Evolutionary conservation across 1,284 basidiomycete species (phyloP).

Genomic region (Rhizoctonia solani): DNA sequence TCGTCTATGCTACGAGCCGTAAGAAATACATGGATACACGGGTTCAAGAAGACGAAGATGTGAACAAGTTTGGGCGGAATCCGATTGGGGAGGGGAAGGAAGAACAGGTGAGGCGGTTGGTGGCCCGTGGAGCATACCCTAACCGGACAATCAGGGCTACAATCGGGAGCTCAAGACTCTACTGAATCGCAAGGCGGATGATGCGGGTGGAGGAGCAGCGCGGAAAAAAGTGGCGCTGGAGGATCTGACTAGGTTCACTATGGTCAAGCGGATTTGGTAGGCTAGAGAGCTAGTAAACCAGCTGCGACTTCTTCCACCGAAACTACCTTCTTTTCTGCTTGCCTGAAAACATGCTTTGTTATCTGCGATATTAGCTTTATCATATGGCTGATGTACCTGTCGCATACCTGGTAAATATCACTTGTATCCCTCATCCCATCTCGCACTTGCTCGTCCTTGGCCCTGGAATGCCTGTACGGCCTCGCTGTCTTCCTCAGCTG

Average conservation of each 20-base stretch:
- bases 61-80: slow-evolving; percentile 84
- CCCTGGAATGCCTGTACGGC: too few species aligned
- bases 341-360: too few species aligned
- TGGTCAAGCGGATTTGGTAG: slow-evolving; percentile 94
- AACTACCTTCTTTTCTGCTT: too few species aligned
- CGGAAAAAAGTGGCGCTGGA: slow-evolving; percentile 72
- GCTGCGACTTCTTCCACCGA: too few species aligned
- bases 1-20: slow-evolving; percentile 79
- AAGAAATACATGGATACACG: slow-evolving; percentile 77
- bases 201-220: slow-evolving; percentile 58
- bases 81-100: slow-evolving; percentile 88
- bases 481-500: too few species aligned
- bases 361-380: too few species aligned
- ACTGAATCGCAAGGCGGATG: slow-evolving; percentile 69
- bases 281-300: too few species aligned
- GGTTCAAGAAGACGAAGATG: slow-evolving; percentile 61
- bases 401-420: too few species aligned
- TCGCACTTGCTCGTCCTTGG: too few species aligned
- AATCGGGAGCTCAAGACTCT: slow-evolving; percentile 77
- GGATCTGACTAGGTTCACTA: slow-evolving; percentile 88
- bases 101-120: slow-evolving; percentile 65
- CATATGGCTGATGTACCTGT: too few species aligned
- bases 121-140: background rate
- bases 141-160: slow-evolving; percentile 58
- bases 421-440: too few species aligned